These are phyloP conservation scores for Hirsutella minnesotensis DNA, from an alignment of 2,329 filamentous ascomycete genomes.

Conservation along the genomic window DNA sequence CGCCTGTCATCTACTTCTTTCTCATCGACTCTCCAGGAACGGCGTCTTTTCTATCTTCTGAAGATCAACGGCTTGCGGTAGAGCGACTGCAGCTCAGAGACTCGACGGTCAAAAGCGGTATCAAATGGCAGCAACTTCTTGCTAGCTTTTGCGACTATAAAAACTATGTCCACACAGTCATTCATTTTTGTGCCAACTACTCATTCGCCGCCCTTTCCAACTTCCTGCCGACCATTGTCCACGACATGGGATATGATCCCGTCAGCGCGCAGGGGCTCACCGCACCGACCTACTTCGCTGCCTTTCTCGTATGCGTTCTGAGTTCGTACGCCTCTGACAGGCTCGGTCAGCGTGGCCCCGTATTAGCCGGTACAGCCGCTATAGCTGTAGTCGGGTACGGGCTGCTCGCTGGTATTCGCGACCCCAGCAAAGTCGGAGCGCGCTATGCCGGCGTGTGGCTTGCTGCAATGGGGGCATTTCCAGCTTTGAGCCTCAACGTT, in stretches of 20 bases:
- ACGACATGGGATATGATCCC: conserved; percentile 25
- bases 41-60: conserved; percentile 14
- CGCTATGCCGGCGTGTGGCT: conserved; percentile 26
- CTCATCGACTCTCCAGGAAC: conserved; percentile 18
- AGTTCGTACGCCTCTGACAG: conserved; percentile 22
- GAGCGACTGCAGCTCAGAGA: conserved; percentile 9
- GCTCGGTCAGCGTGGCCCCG: conserved; percentile 19
- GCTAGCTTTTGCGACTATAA: conserved; percentile 21
- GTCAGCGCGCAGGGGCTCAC: conserved; percentile 27
- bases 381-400: conserved; percentile 19
- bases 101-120: conserved; percentile 4
- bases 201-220: conserved; percentile 26
- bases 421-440: conserved; percentile 7
- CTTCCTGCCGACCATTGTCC: conserved; percentile 28
- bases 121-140: conserved; percentile 19
- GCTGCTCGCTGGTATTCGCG: conserved; percentile 11
- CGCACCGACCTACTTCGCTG: conserved; percentile 26
- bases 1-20: conserved; percentile 16
- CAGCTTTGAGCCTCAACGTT: conserved; percentile 14
- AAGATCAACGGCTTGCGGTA: conserved; percentile 13
- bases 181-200: conserved; percentile 26
- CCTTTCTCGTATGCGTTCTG: conserved; percentile 21
- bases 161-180: conserved; percentile 21
- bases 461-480: conserved; percentile 20
- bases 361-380: conserved; percentile 15